These are phyloP conservation scores for Cladosporium sp. DNA, from an alignment of 2,329 filamentous ascomycete species.

Conservation along the genomic window DNA sequence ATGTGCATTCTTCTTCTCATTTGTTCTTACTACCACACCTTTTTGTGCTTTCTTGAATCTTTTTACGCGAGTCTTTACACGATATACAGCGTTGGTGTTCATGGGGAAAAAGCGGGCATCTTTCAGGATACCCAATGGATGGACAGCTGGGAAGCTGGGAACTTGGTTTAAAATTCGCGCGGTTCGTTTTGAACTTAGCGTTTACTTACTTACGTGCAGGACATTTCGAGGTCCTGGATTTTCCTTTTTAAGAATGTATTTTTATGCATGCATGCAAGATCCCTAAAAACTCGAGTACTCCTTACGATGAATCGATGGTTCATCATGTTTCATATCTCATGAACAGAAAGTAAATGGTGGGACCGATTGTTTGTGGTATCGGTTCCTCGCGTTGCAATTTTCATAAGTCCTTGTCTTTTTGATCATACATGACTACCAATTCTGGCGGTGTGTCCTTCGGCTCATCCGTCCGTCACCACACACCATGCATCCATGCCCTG, in stretches of 20 bases:
- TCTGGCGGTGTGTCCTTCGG: no score
- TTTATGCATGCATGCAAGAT: background rate
- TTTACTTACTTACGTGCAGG: background rate
- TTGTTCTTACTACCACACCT: background rate
- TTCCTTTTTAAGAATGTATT: no score
- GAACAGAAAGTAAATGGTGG: no score
- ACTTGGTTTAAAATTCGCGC: background rate
- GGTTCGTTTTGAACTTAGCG: background rate
- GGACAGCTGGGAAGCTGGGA: background rate
- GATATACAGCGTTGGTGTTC: constrained; percentile 5
- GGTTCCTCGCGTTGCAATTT: background rate
- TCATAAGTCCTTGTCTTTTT: background rate
- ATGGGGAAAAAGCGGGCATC: background rate
- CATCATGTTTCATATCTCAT: background rate
- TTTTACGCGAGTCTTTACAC: background rate
- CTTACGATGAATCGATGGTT: background rate
- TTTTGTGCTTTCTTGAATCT: background rate
- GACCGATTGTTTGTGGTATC: background rate
- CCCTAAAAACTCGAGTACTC: background rate
- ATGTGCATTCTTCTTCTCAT: background rate
- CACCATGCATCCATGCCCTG: background rate
- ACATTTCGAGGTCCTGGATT: background rate
- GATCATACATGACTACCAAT: background rate
- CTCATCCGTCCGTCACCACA: background rate
- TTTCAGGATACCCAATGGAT: background rate